A percentile compares a stretch with the other conserved stretches of the same genome.
These are phyloP conservation scores for Hura crepitans DNA, from an alignment of 441 rosid genomes.

Conservation along the genomic window DNA sequence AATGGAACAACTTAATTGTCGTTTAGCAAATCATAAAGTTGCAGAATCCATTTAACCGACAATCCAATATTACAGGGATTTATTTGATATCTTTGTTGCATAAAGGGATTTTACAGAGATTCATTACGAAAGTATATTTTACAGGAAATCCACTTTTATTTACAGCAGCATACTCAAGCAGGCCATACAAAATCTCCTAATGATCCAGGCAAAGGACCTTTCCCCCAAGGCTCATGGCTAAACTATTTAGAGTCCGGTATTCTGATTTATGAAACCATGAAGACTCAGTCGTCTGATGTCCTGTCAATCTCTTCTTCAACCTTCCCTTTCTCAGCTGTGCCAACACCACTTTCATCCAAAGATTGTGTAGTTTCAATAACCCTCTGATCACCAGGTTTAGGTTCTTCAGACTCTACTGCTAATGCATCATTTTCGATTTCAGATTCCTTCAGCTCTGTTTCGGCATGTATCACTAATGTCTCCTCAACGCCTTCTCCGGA, in stretches of 20 bases:
- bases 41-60: too few species aligned
- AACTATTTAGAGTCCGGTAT: too few species aligned
- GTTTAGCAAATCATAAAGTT: too few species aligned
- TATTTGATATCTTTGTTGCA: neutral
- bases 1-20: too few species aligned
- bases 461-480: slow-evolving; percentile 19
- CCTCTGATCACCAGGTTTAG: slow-evolving; percentile 11
- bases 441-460: slow-evolving; percentile 1
- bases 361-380: slow-evolving; percentile 17
- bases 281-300: too few species aligned
- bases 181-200: neutral
- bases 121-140: neutral
- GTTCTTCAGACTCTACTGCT: slow-evolving; percentile 23
- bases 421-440: slow-evolving; percentile 12
- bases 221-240: too few species aligned
- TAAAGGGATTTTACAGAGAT: neutral
- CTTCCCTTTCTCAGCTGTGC: slow-evolving; percentile 4
- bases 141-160: neutral
- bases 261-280: too few species aligned
- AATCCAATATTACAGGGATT: neutral
- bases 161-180: neutral
- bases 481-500: slow-evolving; percentile 5
- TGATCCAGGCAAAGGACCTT: too few species aligned
- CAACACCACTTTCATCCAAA: neutral
- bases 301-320: slow-evolving; percentile 17